Base-by-base conservation (phyloP, 1,284 basidiomycete species). In the Moesziomyces sp. region DNA sequence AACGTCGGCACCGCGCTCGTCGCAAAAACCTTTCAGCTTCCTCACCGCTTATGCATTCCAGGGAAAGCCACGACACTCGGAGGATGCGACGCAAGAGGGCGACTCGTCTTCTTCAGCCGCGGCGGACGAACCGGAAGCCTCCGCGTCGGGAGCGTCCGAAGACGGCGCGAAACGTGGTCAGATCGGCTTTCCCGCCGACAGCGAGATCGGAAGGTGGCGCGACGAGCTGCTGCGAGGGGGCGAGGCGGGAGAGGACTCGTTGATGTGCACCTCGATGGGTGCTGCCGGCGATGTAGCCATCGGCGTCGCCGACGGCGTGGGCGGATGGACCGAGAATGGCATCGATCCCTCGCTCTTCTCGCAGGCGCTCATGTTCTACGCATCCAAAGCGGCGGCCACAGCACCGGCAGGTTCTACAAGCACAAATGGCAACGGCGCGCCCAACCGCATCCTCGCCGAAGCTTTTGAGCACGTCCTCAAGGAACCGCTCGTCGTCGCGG, bases 331-430 rank as follows among this genome's bases (percentile, higher is more conserved):
- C 38, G 88, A 92, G 73, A 90, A 90, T 1, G 93, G 93, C 55
- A 89, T 93, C 30, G 93, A 95, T 80, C 92, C 93, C 4, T 90
- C 91, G 9, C 86, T 93, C 40, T 91, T 90, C 80, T 88, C 89
- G 8, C 90, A 90, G 78, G 86, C 89, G 1, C 83, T 90, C 30
- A 89, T 90, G 87, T 92, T 90, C 79, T 89, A 91, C 76, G 89
- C 91, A 38, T 68, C 79, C 88, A 91, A 77, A 87, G 89, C 58
- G 48, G 79, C 76, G 14, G 46, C 56, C 5, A 6, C 42, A n/a
- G 40, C 54, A 4, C 26, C 49, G 23, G 59, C 72, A 18, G 43
- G 43, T 35, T 64, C 61, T 13, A 46, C 58, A 21, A 44, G 23
- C 9, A 52, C 45, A 26, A 18, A 9, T 4, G 16, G n/a, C 40